Evolutionary conservation across 129 eudicot species (phyloP).

Genomic region (Chrysanthemum makinoi): DNA sequence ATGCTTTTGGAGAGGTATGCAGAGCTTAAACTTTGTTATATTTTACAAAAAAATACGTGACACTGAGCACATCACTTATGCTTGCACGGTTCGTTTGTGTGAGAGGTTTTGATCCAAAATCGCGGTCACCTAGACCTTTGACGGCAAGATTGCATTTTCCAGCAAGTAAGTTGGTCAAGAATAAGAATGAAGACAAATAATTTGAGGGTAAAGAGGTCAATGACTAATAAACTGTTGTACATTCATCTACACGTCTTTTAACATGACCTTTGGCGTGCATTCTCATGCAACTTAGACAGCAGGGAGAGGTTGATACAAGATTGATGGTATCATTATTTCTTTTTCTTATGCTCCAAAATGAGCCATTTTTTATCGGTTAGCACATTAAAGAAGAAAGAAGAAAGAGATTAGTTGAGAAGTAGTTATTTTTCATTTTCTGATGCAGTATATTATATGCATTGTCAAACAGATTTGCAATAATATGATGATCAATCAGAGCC

Average conservation of each 20-base stretch:
- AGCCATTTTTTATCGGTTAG: slow-evolving; percentile 50
- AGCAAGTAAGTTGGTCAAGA: slow-evolving; percentile 62
- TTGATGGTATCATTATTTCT: slow-evolving; percentile 37
- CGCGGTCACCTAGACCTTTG: slow-evolving; percentile 73
- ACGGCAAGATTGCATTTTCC: slow-evolving; percentile 80
- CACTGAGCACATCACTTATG: background rate
- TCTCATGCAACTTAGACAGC: slow-evolving; percentile 33
- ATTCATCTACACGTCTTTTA: slow-evolving; percentile 35
- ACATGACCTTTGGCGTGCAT: slow-evolving; percentile 34
- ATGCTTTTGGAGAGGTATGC: slow-evolving; percentile 92
- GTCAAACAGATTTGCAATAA: slow-evolving; percentile 30
- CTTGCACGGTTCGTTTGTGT: slow-evolving; percentile 86
- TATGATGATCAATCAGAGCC: slow-evolving; percentile 32
- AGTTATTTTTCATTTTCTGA: slow-evolving; percentile 25
- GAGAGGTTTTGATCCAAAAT: slow-evolving; percentile 73
- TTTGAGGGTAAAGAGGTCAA: slow-evolving; percentile 36
- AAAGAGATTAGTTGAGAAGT: slow-evolving; percentile 36
- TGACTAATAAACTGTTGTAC: slow-evolving; percentile 40
- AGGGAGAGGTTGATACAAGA: slow-evolving; percentile 34
- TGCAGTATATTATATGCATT: slow-evolving; percentile 27
- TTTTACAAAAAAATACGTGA: background rate
- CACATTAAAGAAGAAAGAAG: slow-evolving; percentile 31
- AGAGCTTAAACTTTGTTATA: background rate
- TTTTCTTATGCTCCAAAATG: slow-evolving; percentile 44
- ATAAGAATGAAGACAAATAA: slow-evolving; percentile 43